Evolutionary conservation across 768 basidiomycete species (phyloP), one percentile per base, ranked within the genome.

Genomic region (Leccinum olivaceopallidum): DNA sequence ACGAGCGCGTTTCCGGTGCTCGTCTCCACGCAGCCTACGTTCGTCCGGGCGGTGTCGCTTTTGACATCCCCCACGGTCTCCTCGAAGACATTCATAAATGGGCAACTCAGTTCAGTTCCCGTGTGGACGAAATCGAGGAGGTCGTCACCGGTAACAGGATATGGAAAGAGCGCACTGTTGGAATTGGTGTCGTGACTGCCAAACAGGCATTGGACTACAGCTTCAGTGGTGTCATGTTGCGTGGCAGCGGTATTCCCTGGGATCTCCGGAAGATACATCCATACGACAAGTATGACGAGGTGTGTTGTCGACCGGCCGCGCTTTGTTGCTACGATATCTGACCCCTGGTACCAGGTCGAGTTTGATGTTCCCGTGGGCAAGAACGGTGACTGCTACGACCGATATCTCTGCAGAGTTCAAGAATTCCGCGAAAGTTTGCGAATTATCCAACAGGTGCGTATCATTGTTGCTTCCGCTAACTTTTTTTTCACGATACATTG

Each of bases 21-120:
- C 95, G 96, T 58, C 83, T 99, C 69, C 96, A 99, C 70, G 88
- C 94, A 6, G 96, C 96, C n/a, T 99, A 98, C 73, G 90, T 98
- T 53, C 90, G 96, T 62, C 96, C 96, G 2, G 96, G 96, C 62
- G 96, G 96, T 68, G 96, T 99, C 53, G 96, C 96, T 2, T 98
- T 95, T 71, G 96, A 99, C 71, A 81, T 99, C 50, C 96, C 96
- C 12, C 95, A 98, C 65, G 96, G 96, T n/a, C 80, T 99, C n/a
- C 84, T 99, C 37, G 92, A 98, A 66, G 96, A 99, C 75, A 97
- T 99, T 71, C 93, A 92, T 85, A 91, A 90, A 71, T 99, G 96
- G 96, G 90, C 92, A 2, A 97, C 96, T 2, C 96, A 98, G 69
- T 99, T 97, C 74, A 77, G 83, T 52, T 87, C 86, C 55, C 85